Conservation (phyloP, 2,329 filamentous ascomycete genomes). For the Aureobasidium sp. region DNA sequence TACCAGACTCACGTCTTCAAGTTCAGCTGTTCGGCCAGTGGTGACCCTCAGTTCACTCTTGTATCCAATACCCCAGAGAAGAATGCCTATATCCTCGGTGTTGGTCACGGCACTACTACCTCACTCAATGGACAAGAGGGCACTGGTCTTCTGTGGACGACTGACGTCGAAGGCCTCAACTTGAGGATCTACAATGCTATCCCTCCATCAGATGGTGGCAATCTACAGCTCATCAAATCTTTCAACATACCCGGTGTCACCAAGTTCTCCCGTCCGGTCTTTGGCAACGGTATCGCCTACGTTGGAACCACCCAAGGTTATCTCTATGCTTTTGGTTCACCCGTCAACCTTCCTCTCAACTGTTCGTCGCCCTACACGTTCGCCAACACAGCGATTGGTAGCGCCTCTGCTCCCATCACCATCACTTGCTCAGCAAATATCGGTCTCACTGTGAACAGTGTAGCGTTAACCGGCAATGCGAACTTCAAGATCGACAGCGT, state of each 20-base stretch:
- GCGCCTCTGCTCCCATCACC: slow-evolving; percentile 24
- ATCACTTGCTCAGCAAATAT: slow-evolving; percentile 46
- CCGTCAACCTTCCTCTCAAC: slow-evolving; percentile 48
- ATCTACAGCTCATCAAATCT: slow-evolving; percentile 43
- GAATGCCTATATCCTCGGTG: slow-evolving; percentile 49
- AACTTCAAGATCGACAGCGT: slow-evolving; percentile 33
- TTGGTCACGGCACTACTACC: slow-evolving; percentile 51
- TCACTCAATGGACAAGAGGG: slow-evolving; percentile 48
- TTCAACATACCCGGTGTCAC: slow-evolving; percentile 47
- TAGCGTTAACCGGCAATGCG: slow-evolving; percentile 32
- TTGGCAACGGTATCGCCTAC: slow-evolving; percentile 51
- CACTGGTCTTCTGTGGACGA: slow-evolving; percentile 51
- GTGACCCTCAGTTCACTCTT: slow-evolving; percentile 48
- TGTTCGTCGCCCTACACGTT: slow-evolving; percentile 47
- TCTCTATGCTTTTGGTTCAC: slow-evolving; percentile 51
- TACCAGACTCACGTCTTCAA: slow-evolving; percentile 52
- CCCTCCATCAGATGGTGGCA: slow-evolving; percentile 29
- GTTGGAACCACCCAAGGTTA: slow-evolving; percentile 46
- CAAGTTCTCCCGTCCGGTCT: slow-evolving; percentile 53
- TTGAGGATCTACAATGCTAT: slow-evolving; percentile 48
- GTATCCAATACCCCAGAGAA: slow-evolving; percentile 43
- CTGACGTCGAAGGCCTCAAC: slow-evolving; percentile 48
- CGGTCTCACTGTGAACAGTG: slow-evolving; percentile 35
- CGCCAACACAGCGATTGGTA: slow-evolving; percentile 38
- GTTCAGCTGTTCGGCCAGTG: slow-evolving; percentile 44